Conservation (phyloP, 2,329 filamentous ascomycete species). For the Ophiostoma piceae region DNA sequence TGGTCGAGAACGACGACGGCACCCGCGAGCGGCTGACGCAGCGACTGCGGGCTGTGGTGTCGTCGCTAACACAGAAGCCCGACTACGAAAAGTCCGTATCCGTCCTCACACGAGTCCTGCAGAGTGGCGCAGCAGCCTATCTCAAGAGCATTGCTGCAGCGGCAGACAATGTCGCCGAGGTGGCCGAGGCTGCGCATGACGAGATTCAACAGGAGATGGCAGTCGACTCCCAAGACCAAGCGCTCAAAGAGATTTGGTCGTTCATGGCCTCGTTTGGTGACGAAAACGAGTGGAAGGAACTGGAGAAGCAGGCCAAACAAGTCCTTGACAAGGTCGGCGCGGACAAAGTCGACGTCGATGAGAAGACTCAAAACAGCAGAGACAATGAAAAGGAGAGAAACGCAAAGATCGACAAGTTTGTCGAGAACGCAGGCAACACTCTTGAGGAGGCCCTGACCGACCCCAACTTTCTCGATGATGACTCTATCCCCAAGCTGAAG, state of each 20-base stretch:
- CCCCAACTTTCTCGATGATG: slow-evolving; percentile 69
- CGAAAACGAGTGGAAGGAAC: slow-evolving; percentile 64
- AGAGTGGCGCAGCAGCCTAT: slow-evolving; percentile 73
- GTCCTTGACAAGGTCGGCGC: slow-evolving; percentile 58
- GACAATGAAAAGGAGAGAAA: slow-evolving; percentile 40
- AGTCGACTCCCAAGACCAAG: slow-evolving; percentile 61
- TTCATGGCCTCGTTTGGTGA: slow-evolving; percentile 78
- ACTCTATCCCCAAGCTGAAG: slow-evolving; percentile 48
- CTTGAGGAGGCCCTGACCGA: slow-evolving; percentile 79
- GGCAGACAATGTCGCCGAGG: slow-evolving; percentile 59
- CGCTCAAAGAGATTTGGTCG: slow-evolving; percentile 73
- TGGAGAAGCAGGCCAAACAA: slow-evolving; percentile 62
- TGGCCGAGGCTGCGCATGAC: slow-evolving; percentile 39
- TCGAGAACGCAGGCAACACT: slow-evolving; percentile 66
- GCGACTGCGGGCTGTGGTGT: slow-evolving; percentile 70
- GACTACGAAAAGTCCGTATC: slow-evolving; percentile 87
- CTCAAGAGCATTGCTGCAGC: slow-evolving; percentile 54
- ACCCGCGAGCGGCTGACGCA: slow-evolving; percentile 53
- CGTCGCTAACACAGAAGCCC: slow-evolving; percentile 65
- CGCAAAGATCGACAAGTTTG: slow-evolving; percentile 62
- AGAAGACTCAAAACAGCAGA: not conserved
- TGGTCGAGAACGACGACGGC: slow-evolving; percentile 66
- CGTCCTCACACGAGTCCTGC: slow-evolving; percentile 66
- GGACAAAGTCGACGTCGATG: slow-evolving; percentile 35
- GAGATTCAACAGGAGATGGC: slow-evolving; percentile 51